Conservation (phyloP, 345 rosid genomes). For the Trapa bicornis region DNA sequence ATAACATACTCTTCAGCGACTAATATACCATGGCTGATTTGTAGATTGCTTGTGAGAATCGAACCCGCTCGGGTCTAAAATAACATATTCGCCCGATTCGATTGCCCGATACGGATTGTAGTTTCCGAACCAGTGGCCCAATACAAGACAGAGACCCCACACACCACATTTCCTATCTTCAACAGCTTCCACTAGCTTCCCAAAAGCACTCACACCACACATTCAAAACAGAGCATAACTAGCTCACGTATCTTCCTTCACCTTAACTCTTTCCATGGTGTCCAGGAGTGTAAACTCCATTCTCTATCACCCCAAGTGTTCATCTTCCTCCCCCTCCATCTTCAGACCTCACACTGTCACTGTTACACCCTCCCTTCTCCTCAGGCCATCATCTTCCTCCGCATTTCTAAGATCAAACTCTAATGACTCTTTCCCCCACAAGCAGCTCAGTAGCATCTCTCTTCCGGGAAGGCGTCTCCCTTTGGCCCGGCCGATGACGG, state of each 20-base stretch:
- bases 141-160: background rate
- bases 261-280: slow-evolving; percentile 27
- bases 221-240: background rate
- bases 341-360: slow-evolving; percentile 19
- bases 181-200: background rate
- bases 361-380: slow-evolving; percentile 8
- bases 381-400: background rate
- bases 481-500: slow-evolving; percentile 22
- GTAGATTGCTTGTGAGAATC: too few relatives aligned
- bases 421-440: slow-evolving; percentile 8
- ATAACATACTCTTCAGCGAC: too few relatives aligned
- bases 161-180: background rate
- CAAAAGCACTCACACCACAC: background rate
- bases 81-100: too few relatives aligned
- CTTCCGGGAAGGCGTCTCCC: slow-evolving; percentile 6
- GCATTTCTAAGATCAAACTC: background rate
- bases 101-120: too few relatives aligned
- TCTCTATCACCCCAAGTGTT: slow-evolving; percentile 28
- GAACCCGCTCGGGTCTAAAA: too few relatives aligned
- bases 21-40: too few relatives aligned
- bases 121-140: too few relatives aligned
- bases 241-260: slow-evolving; percentile 6
- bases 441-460: background rate
- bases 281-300: slow-evolving; percentile 37
- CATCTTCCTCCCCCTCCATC: slow-evolving; percentile 2